These are phyloP conservation scores for Polytolypa hystricis DNA, from an alignment of 2,329 filamentous ascomycete genomes.

Conservation along the genomic window DNA sequence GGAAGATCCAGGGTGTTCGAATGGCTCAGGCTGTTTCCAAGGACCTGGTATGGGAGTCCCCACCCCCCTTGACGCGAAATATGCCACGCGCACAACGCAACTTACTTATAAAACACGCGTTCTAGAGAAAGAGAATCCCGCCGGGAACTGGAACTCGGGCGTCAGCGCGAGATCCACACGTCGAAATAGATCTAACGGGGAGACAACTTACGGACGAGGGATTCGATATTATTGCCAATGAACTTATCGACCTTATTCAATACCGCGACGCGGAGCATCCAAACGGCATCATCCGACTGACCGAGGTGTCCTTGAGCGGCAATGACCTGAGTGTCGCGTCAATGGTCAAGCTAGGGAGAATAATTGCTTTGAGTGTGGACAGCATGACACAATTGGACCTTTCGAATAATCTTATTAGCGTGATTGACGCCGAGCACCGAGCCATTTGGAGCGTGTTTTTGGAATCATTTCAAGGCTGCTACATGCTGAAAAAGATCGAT, in stretches of 20 bases:
- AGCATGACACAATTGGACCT: slow-evolving; percentile 39
- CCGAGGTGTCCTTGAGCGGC: slow-evolving; percentile 35
- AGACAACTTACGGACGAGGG: slow-evolving; percentile 39
- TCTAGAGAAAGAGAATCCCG: slow-evolving; percentile 26
- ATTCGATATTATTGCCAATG: slow-evolving; percentile 31
- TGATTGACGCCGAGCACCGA: slow-evolving; percentile 27
- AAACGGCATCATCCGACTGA: slow-evolving; percentile 26
- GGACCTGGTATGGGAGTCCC: no score
- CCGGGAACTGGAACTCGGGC: slow-evolving; percentile 18
- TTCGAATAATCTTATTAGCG: slow-evolving; percentile 34
- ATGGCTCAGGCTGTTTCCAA: slow-evolving; percentile 35
- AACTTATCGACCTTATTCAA: slow-evolving; percentile 30
- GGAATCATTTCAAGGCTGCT: slow-evolving; percentile 32
- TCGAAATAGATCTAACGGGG: slow-evolving; percentile 37
- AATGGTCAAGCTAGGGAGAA: slow-evolving; percentile 30
- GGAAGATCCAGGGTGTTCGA: slow-evolving; percentile 35
- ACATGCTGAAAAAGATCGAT: slow-evolving; percentile 34
- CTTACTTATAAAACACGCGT: no score
- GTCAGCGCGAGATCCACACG: slow-evolving; percentile 21
- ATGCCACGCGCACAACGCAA: no score
- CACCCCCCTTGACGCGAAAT: no score
- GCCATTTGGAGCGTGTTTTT: slow-evolving; percentile 35
- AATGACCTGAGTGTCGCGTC: slow-evolving; percentile 35
- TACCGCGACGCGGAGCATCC: slow-evolving; percentile 21
- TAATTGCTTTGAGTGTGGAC: slow-evolving; percentile 31